Conservation (phyloP, 2,329 filamentous ascomycete species). For the Ustulina deusta region DNA sequence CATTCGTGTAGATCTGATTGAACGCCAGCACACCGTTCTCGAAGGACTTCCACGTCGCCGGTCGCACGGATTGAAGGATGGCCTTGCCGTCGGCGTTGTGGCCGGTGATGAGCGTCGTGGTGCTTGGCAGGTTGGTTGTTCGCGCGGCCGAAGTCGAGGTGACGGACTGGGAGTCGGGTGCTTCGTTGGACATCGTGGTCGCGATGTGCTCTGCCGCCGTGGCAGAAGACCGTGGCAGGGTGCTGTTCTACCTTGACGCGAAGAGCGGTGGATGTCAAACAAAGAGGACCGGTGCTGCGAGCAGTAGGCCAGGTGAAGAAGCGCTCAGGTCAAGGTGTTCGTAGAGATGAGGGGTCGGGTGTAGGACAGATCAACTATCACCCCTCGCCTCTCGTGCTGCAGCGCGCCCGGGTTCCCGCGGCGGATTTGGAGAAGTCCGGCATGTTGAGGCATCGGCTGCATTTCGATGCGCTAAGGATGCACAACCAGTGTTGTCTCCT, state of each 20-base stretch:
- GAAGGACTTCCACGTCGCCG: slow-evolving; percentile 49
- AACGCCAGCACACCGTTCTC: slow-evolving; percentile 54
- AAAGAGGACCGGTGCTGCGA: not conserved
- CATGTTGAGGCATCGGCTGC: not conserved
- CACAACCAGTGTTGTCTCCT: not conserved
- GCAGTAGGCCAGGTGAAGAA: not conserved
- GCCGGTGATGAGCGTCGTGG: slow-evolving; percentile 48
- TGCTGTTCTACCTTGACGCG: not conserved
- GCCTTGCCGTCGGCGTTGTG: slow-evolving; percentile 51
- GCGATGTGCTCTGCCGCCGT: not conserved
- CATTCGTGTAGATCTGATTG: slow-evolving; percentile 58
- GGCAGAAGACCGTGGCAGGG: not conserved
- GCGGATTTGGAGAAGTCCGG: slow-evolving; percentile 27
- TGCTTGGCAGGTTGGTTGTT: slow-evolving; percentile 23
- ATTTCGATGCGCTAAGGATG: not conserved
- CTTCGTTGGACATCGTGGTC: slow-evolving; percentile 20
- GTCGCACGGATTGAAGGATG: slow-evolving; percentile 50
- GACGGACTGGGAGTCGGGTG: not conserved
- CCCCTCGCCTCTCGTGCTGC: not conserved
- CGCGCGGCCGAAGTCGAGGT: slow-evolving; percentile 9
- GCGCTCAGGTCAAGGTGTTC: not conserved
- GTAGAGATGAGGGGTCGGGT: not conserved
- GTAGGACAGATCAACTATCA: not conserved
- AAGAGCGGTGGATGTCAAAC: not conserved
- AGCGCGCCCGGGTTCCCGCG: not conserved